Evolutionary conservation across 176 grass and related monocot genomes (phyloP).

Genomic region (Oryza rufipogon): DNA sequence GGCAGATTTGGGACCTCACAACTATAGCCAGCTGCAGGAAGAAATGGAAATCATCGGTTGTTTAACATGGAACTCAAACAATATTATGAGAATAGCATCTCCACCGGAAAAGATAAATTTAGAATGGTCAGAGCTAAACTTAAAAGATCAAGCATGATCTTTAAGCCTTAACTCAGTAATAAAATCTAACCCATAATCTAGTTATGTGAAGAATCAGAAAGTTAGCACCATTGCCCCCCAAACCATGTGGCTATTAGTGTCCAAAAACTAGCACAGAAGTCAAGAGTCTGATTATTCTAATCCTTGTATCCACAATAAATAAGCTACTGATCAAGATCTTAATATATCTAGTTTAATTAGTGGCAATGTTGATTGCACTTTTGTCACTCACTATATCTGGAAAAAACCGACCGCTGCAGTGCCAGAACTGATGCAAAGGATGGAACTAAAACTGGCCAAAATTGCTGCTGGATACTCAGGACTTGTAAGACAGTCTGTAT

Average conservation of each 20-base stretch:
- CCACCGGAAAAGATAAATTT: neutral
- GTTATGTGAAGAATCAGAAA: neutral
- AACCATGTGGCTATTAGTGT: neutral
- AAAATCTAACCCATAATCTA: neutral
- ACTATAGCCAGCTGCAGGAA: neutral
- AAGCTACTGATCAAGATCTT: neutral
- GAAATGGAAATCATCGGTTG: neutral
- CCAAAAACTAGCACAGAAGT: neutral
- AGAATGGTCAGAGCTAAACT: neutral
- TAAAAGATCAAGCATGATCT: neutral
- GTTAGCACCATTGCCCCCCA: neutral
- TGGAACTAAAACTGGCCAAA: constrained; percentile 79
- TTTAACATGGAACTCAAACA: constrained; percentile 17
- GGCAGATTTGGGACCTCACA: neutral
- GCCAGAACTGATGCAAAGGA: constrained; percentile 58
- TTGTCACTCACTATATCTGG: constrained; percentile 70
- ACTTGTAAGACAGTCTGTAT: constrained; percentile 72
- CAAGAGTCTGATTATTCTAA: neutral
- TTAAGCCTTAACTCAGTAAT: neutral
- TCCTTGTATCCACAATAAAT: constrained; percentile 1
- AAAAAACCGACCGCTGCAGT: constrained; percentile 54
- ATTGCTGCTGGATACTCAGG: constrained; percentile 65
- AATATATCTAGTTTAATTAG: constrained; percentile 21
- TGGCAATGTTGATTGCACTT: neutral
- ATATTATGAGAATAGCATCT: neutral